Base-by-base conservation (phyloP, 352 stramenopile species). In the Phytophthora cryptogea region DNA sequence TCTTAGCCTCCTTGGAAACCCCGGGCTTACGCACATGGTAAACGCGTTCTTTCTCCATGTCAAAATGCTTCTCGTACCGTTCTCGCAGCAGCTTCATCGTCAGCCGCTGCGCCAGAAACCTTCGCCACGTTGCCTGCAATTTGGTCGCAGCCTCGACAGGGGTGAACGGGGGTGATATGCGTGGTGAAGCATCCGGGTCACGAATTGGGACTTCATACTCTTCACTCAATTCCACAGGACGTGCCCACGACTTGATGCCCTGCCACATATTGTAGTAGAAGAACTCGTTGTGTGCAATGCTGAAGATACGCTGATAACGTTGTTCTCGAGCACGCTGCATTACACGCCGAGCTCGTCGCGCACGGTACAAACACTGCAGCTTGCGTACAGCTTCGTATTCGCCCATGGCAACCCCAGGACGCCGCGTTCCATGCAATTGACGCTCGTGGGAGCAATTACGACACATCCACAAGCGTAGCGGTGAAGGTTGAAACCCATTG, bases 231-330 rank as follows among this genome's bases (percentile, higher is more conserved):
- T 78, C 63, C 8, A 0, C 13, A 9, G 83, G 83, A 7, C 67
- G 76, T 8, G 68, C 20, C 83, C 83, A 93, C 4, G 79, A 76
- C 16, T 76, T 76, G 5, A 39, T 56, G 16, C 63, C 59, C 5
- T 69, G 70, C 81, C 81, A 91, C 11, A 81, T 49, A 43, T 93
- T 89, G 72, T 88, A 91, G 61, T 80, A 90, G 59, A 93, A 93
- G 48, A 93, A 93, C 8, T 68, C 58, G 44, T 86, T 67, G 76
- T 93, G 83, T 3, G 67, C 66, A 54, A 91, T 89, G 32, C 78
- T 89, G 61, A 90, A 93, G 8, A 93, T 71, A 11, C 80, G 70
- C 56, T 93, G 78, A 48, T 89, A 88, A 35, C 79, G 78, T 49
- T 80, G 74, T 48, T 90, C 78, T 20, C 81, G 63, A 6, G 78